A percentile compares a stretch with the other conserved stretches of the same genome.
Evolutionary conservation across 176 grass and related monocot species (phyloP).

Genomic region (Lolium rigidum): DNA sequence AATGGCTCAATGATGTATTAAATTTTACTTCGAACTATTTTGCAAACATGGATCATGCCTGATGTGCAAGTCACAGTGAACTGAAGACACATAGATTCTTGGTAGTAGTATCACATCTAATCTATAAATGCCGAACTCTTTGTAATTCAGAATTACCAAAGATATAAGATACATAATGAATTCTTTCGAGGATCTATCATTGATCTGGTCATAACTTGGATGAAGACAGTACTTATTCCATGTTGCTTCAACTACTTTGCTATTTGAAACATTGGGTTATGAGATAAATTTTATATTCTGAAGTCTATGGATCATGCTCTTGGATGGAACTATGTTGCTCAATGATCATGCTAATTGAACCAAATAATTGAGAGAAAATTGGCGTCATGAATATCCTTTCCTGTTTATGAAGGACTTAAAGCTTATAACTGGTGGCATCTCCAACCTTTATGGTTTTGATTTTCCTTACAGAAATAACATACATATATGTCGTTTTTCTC

Average conservation of each 20-base stretch:
- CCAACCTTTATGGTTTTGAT: constrained; percentile 21
- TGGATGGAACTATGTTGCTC: not conserved
- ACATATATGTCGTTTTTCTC: not conserved
- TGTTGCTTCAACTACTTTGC: constrained; percentile 15
- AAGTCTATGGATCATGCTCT: not conserved
- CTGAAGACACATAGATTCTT: not conserved
- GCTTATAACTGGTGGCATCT: not conserved
- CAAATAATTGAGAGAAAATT: not conserved
- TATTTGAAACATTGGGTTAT: constrained; percentile 3
- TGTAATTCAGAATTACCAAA: not conserved
- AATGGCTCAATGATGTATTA: not conserved
- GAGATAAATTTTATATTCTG: not conserved
- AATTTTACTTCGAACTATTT: not conserved
- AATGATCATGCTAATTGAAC: constrained; percentile 19
- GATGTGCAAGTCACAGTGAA: constrained; percentile 9
- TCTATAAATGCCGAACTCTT: constrained; percentile 7
- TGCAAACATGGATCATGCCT: not conserved
- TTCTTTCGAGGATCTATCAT: not conserved
- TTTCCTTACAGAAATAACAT: not conserved
- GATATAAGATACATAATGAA: not conserved
- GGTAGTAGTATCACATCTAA: not conserved
- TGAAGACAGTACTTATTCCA: not conserved
- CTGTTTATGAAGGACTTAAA: not conserved
- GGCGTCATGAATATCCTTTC: not conserved
- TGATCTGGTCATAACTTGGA: not conserved